Evolutionary conservation across 108 stramenopile genomes (phyloP).

Genomic region (Pseudonitzschia delicatissima): DNA sequence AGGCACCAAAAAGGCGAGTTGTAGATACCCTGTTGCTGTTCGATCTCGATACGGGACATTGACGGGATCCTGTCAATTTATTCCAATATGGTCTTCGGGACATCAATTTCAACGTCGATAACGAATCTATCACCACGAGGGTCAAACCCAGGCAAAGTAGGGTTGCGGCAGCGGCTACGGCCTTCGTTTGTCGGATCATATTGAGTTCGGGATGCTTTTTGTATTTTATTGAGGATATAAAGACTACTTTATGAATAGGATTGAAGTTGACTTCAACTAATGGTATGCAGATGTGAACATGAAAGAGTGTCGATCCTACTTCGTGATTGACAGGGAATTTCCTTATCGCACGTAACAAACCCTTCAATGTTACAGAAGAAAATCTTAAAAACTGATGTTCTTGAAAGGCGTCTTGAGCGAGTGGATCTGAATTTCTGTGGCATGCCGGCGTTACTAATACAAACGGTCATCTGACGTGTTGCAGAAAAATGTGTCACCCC

Average conservation of each 20-base stretch:
- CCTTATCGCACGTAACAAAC: no score
- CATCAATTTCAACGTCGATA: background rate
- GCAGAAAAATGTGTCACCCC: no score
- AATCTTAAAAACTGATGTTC: no score
- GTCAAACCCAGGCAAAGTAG: background rate
- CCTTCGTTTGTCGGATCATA: slow-evolving; percentile 1
- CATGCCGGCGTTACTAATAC: no score
- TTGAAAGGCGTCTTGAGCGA: no score
- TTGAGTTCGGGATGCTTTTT: background rate
- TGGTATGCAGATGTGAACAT: no score
- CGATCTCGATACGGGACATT: background rate
- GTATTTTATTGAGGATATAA: background rate
- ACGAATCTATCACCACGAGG: background rate
- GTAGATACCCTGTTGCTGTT: background rate
- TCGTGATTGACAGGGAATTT: no score
- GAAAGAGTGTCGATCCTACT: no score
- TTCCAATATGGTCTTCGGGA: background rate
- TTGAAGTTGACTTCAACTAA: no score
- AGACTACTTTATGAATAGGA: no score
- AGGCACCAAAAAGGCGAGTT: background rate
- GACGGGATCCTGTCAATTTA: background rate
- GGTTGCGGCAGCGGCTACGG: background rate
- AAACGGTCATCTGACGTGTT: no score
- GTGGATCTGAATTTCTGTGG: no score
- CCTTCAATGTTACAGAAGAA: background rate